Evolutionary conservation across 805 yeast species (phyloP).

Genomic region (Maudiozyma bulderi): DNA sequence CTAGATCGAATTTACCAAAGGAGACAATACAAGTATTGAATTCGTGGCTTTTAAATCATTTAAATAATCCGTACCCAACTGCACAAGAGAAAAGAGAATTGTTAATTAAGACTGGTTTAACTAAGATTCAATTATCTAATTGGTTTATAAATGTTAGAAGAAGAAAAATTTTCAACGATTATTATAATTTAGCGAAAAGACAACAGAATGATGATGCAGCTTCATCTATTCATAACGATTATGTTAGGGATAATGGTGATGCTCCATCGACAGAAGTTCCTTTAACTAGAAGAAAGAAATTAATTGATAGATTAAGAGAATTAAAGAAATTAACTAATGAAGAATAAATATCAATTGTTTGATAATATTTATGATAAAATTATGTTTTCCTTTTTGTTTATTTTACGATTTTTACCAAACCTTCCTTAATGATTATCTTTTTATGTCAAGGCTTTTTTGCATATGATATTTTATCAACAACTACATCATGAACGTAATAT

Average conservation of each 20-base stretch:
- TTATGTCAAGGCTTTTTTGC: no score
- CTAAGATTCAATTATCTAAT: conserved; percentile 70
- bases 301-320: conserved; percentile 28
- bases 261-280: conserved; percentile 1
- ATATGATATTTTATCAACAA: no score
- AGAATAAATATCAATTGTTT: not conserved
- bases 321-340: conserved; percentile 18
- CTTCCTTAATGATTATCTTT: no score
- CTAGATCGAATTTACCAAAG: conserved; percentile 66
- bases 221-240: not conserved
- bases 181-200: conserved; percentile 16
- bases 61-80: conserved; percentile 78
- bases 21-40: conserved; percentile 65
- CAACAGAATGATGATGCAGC: not conserved
- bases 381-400: no score
- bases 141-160: conserved; percentile 87
- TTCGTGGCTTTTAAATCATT: conserved; percentile 63
- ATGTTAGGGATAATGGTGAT: conserved; percentile 6
- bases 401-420: no score
- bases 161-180: conserved; percentile 43
- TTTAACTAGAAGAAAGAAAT: conserved; percentile 21
- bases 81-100: conserved; percentile 66
- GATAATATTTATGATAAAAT: no score
- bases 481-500: no score
- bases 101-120: conserved; percentile 63